Base-by-base conservation (phyloP, 2,329 filamentous ascomycete species). In the Cytospora schulzeri region DNA sequence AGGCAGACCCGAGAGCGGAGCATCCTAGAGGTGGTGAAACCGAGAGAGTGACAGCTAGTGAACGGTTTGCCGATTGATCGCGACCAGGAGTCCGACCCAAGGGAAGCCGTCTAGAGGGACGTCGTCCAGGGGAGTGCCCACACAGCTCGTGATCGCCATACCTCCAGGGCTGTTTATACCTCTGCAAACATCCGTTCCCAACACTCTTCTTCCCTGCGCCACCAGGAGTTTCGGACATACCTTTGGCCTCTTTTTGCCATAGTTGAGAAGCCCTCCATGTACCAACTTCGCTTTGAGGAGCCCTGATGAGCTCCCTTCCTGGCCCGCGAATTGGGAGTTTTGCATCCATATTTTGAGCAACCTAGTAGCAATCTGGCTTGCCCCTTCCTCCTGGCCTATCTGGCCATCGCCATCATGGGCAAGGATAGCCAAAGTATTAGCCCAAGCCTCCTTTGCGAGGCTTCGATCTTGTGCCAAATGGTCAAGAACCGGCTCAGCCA, bases 211-310 rank as follows among this genome's bases (percentile, higher is more conserved):
- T 4, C 17, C 38, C 15, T 19, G 17, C 38, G 19, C 38, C 33
- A 9, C 15, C 15, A 19, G 38, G 8, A 17, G 4, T 19, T n/a
- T n/a, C 17, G 29, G 38, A 50, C 67, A 48, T 66, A 78, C 79
- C 73, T 80, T 90, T 35, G 91, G 90, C 69, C 85, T 85, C 72
- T 85, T 89, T 74, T 88, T 90, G 38, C 91, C 91, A 73, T 78
- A 89, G 70, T 75, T 80, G 68, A 85, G 82, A 60, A 88, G 70
- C n/a, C 80, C 79, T 33, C 83, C 79, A 53, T 80, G 79, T 8
- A 84, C 71, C 62, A 83, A 77, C 65, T 78, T 81, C 70, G 85
- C 83, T 52, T 80, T 83, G 63, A 81, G 76, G 58, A 80, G 78
- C 12, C 75, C 73, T 7, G 73, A 72, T 9, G 72, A 73, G 61